Base-by-base conservation (phyloP, 148 eudicot species). In the Fagopyrum esculentum region DNA sequence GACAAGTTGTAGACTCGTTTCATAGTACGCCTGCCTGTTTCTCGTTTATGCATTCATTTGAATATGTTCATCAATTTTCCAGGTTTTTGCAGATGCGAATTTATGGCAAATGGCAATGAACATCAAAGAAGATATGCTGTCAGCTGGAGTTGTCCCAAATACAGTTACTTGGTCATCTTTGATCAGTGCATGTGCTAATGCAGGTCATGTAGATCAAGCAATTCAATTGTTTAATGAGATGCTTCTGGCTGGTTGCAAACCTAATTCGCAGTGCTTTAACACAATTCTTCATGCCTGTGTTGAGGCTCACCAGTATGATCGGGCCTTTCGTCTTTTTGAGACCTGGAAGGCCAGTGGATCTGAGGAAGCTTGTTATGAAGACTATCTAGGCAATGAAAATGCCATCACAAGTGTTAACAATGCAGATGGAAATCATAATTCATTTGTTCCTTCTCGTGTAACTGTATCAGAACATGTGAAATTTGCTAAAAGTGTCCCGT, bases 51-150 rank as follows among this genome's bases (percentile, higher is more conserved):
- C 1, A 35, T 59, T 71, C 52, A 76, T 69, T 80, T 73, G 54
- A 77, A 75, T 82, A 72, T 68, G 76, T 74, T 71, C 78, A 29
- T 83, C 71, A 73, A 78, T 55, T 82, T 74, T 85, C 57, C 89
- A 94, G 98, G 88, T 89, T 61, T 87, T 94, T 84, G 91, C 98
- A 74, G 97, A 94, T 87, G 88, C 90, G 77, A 94, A 90, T 81
- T 69, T 87, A 90, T 92, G 93, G 93, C 89, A 86, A 81, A 85
- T 83, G 92, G 97, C 98, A 35, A 79, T 94, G 64, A 83, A 84
- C 83, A 87, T 92, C 80, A 94, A 94, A 87, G 96, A 92, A 72
- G 96, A 94, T 80, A 92, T 94, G 98, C 77, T 82, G 73, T 85
- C 88, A 78, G 88, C 97, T 70, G 97, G 96, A 81, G 93, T 94